Conservation (phyloP, 129 eudicot genomes). For the Artemisia annua region DNA sequence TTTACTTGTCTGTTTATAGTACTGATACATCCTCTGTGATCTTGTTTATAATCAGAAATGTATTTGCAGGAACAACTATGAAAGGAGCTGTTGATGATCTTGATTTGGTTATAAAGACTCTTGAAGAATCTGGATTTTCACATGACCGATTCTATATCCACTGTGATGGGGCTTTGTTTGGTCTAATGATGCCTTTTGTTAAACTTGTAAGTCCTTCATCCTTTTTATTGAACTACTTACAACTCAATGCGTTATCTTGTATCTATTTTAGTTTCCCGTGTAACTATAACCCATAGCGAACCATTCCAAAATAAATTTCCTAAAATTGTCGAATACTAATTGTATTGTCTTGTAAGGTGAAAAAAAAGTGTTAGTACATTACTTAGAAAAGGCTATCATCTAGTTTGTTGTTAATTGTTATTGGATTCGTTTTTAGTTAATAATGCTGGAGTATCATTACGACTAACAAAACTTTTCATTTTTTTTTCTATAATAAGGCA, state of each 20-base stretch:
- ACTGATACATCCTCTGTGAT: slow-evolving; percentile 1
- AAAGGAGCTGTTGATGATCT: slow-evolving; percentile 99
- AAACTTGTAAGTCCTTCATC: slow-evolving; percentile 58
- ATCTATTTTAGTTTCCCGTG: no score
- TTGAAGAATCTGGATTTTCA: slow-evolving; percentile 83
- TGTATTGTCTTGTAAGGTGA: no score
- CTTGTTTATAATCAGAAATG: not conserved
- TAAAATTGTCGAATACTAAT: no score
- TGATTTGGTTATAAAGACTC: slow-evolving; percentile 89
- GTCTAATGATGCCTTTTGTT: slow-evolving; percentile 98
- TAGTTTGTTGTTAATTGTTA: not conserved
- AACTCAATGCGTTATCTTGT: no score
- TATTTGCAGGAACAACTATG: slow-evolving; percentile 86
- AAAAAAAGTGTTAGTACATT: no score
- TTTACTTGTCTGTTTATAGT: not conserved
- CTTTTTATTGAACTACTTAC: not conserved
- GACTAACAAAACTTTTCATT: slow-evolving; percentile 17
- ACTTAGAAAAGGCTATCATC: not conserved
- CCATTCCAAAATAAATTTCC: no score
- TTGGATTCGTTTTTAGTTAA: not conserved
- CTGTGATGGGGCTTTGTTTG: slow-evolving; percentile 98
- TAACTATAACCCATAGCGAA: no score
- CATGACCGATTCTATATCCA: slow-evolving; percentile 91
- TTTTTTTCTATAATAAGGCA: slow-evolving; percentile 48
- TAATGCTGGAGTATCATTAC: not conserved